A percentile compares a stretch with the other conserved stretches of the same genome.
phyloP scores from a whole-genome alignment of 106 monocot species.

The Dioscorea dumetorum region DNA sequence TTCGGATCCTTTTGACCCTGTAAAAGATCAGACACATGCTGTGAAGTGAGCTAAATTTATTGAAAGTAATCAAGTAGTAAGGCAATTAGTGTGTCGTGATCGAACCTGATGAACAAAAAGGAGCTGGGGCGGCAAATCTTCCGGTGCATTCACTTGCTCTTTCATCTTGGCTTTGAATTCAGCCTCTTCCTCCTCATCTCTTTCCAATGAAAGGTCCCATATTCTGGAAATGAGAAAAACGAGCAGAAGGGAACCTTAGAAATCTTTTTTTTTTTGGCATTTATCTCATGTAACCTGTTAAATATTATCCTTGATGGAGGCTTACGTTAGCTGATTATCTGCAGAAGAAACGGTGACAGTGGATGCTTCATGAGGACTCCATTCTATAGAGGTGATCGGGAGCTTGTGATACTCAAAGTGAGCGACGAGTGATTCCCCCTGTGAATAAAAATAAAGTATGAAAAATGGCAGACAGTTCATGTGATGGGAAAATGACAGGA shows the following conservation, averaged over 20 bases:
- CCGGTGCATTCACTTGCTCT: conserved; percentile 78
- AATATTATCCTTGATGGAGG: no score
- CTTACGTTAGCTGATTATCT: conserved; percentile 92
- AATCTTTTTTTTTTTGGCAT: not conserved
- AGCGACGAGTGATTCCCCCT: conserved; percentile 81
- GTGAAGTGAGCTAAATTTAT: not conserved
- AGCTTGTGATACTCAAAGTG: conserved; percentile 94
- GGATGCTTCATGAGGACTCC: conserved; percentile 96
- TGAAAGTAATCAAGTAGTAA: not conserved
- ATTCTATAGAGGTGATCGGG: conserved; percentile 91
- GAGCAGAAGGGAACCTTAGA: not conserved
- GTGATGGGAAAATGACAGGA: not conserved
- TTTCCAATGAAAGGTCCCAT: conserved; percentile 94
- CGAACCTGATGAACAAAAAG: conserved; percentile 96
- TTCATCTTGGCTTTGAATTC: conserved; percentile 79
- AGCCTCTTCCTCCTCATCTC: conserved; percentile 93
- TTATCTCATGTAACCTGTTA: no score
- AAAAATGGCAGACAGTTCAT: not conserved
- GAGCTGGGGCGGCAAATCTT: conserved; percentile 91
- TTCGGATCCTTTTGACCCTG: conserved; percentile 93
- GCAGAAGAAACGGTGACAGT: conserved; percentile 87
- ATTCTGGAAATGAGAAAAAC: conserved; percentile 37
- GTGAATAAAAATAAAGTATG: conserved; percentile 3
- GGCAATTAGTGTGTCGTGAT: not conserved
- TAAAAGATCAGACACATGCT: not conserved